Evolutionary conservation across 345 rosid species (phyloP).

Genomic region (Eucalyptus brandiana): DNA sequence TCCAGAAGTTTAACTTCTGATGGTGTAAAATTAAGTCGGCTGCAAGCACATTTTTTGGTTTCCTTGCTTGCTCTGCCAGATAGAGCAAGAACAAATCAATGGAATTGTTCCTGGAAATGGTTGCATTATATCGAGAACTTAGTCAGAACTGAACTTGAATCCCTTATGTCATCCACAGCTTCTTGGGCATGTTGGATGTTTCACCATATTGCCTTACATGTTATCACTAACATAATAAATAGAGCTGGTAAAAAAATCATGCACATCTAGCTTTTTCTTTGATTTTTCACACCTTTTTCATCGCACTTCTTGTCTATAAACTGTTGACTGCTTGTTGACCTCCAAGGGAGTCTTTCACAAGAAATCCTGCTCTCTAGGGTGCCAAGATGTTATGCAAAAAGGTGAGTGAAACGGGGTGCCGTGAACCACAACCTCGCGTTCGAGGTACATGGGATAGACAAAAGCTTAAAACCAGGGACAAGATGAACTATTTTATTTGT

Average conservation of each 20-base stretch:
- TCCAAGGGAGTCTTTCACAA: not conserved
- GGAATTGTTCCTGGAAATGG: not conserved
- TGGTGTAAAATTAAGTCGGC: not conserved
- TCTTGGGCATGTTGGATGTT: not conserved
- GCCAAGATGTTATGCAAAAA: not conserved
- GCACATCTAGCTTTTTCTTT: not conserved
- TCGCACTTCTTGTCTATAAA: not conserved
- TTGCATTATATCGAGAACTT: not conserved
- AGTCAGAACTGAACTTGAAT: not conserved
- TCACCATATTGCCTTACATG: not conserved
- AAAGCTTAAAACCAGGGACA: not conserved
- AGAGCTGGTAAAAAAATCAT: not conserved
- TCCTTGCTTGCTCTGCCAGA: not conserved
- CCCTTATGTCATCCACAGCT: not conserved
- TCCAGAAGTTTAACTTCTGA: not conserved
- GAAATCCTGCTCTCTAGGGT: not conserved
- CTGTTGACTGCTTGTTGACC: not conserved
- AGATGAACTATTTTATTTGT: not conserved
- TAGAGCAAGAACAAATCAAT: not conserved
- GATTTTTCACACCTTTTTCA: not conserved
- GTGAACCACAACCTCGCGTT: not conserved
- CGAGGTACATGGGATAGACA: not conserved
- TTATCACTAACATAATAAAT: not conserved
- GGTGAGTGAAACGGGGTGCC: not conserved
- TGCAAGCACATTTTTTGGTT: not conserved